phyloP scores from a whole-genome alignment of 2,329 filamentous ascomycete species.

The Phialophora chinensis region DNA sequence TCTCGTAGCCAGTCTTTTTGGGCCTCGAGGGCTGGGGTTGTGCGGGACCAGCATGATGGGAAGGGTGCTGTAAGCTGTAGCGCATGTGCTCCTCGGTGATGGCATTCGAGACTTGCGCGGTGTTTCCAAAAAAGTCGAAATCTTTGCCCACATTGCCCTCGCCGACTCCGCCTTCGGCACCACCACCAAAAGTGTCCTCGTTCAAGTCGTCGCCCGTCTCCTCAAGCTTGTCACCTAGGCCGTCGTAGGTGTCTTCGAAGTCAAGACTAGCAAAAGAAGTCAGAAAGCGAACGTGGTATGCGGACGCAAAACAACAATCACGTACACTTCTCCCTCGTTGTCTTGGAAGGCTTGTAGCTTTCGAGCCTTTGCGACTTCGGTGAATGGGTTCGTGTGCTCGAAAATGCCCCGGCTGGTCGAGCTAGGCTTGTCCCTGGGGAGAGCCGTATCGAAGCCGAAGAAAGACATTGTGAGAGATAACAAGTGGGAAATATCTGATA shows the following conservation, averaged over 20 bases:
- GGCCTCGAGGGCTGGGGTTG: conserved; percentile 62
- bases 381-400: conserved; percentile 87
- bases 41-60: conserved; percentile 45
- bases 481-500: neutral
- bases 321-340: conserved; percentile 66
- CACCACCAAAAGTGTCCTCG: conserved; percentile 85
- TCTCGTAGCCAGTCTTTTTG: conserved; percentile 84
- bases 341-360: conserved; percentile 52
- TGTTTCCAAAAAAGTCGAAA: conserved; percentile 96
- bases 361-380: conserved; percentile 69
- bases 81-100: conserved; percentile 91
- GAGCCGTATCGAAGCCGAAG: conserved; percentile 81
- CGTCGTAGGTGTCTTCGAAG: conserved; percentile 98
- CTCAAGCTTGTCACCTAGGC: conserved; percentile 85
- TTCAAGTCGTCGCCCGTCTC: conserved; percentile 95
- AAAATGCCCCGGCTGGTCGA: conserved; percentile 73
- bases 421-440: conserved; percentile 59
- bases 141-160: conserved; percentile 76
- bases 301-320: neutral
- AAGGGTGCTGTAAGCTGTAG: conserved; percentile 72
- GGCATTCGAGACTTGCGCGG: conserved; percentile 81
- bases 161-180: conserved; percentile 52
- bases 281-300: conserved; percentile 14
- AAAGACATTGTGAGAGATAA: conserved; percentile 75
- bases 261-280: conserved; percentile 67